phyloP scores from a whole-genome alignment of 805 yeast genomes.

The Saturnispora silvae region DNA sequence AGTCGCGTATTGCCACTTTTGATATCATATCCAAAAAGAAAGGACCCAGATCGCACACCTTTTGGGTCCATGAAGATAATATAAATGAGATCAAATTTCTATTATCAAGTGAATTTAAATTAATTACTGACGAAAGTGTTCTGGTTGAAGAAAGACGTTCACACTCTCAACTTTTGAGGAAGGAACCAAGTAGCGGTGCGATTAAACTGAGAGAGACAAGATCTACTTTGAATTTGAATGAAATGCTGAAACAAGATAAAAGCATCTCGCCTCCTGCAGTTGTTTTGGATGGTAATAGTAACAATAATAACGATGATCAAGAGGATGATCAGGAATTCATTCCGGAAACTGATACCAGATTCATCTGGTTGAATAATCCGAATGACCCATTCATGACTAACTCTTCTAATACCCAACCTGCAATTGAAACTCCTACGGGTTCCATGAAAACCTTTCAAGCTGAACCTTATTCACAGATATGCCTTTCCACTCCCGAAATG shows the following conservation, averaged over 20 bases:
- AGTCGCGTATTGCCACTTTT: constrained; percentile 24
- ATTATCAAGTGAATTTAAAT: constrained; percentile 33
- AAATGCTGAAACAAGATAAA: background rate
- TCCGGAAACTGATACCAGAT: constrained; percentile 21
- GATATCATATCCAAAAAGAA: constrained; percentile 28
- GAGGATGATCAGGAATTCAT: constrained; percentile 15
- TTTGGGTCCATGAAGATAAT: constrained; percentile 54
- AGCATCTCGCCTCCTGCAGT: no score
- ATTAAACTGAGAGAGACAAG: constrained; percentile 14
- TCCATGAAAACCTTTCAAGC: constrained; percentile 7
- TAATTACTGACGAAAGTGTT: constrained; percentile 27
- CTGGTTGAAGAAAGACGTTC: constrained; percentile 17
- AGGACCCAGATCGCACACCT: constrained; percentile 28
- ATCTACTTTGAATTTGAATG: constrained; percentile 12
- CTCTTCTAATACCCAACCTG: constrained; percentile 4
- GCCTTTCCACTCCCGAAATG: constrained; percentile 11
- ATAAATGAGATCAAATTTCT: constrained; percentile 41
- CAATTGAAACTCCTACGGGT: constrained; percentile 1
- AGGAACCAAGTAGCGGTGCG: background rate
- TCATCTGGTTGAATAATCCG: constrained; percentile 24
- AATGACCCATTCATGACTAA: constrained; percentile 17
- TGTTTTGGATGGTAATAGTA: no score
- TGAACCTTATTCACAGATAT: constrained; percentile 14
- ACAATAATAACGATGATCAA: background rate
- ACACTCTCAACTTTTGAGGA: background rate